Evolutionary conservation across 1,284 basidiomycete genomes (phyloP).

Genomic region (Papiliotrema nemorosa): DNA sequence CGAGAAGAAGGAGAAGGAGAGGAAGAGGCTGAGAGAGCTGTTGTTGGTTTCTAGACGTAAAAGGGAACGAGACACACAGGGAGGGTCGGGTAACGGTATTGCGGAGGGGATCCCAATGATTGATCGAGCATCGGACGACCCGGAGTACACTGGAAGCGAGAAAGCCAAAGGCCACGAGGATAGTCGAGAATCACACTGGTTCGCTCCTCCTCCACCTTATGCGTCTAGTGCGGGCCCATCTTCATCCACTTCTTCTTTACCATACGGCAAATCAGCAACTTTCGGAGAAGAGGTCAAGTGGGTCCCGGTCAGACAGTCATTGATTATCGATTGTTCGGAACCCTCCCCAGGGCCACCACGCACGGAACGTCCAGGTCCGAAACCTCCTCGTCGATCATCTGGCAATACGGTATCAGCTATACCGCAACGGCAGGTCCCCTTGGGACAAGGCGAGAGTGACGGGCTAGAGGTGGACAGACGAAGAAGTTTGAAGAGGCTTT

Average conservation of each 20-base stretch:
- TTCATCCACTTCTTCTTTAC: background rate
- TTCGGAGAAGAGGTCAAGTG: too few species aligned
- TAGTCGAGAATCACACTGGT: constrained; percentile 9
- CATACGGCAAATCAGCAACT: too few species aligned
- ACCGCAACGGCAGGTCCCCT: background rate
- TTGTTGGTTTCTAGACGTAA: background rate
- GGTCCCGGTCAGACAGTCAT: too few species aligned
- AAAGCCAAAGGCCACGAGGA: constrained; percentile 1
- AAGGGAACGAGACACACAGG: too few species aligned
- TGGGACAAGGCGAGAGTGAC: background rate
- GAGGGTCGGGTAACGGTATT: constrained; percentile 1
- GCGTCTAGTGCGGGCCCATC: background rate
- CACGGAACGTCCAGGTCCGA: too few species aligned
- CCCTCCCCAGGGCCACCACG: too few species aligned
- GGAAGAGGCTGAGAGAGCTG: constrained; percentile 6
- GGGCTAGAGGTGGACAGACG: constrained; percentile 1
- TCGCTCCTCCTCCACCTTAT: constrained; percentile 28
- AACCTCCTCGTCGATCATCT: background rate
- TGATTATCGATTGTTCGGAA: too few species aligned
- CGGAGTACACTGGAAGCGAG: constrained; percentile 3
- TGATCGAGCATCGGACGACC: background rate
- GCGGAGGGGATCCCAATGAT: constrained; percentile 6
- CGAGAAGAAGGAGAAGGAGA: constrained; percentile 5
- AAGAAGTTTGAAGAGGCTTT: constrained; percentile 4
- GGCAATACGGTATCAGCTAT: background rate